Base-by-base conservation (phyloP, 352 stramenopile genomes). In the Phytophthora citricola region DNA sequence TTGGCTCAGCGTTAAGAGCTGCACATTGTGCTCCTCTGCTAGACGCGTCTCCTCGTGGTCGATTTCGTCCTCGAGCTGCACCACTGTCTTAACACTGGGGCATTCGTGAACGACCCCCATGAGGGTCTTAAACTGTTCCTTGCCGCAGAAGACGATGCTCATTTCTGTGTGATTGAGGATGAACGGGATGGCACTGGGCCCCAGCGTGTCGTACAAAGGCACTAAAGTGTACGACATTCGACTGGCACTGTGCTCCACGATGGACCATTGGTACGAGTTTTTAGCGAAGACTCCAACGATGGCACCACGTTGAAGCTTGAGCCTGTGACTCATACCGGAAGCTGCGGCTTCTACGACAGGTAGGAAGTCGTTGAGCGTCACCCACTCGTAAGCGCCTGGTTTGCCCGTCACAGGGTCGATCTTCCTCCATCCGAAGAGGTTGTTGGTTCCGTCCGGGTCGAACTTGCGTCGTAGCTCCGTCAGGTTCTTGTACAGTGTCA, bases 111-210 rank as follows among this genome's bases (percentile, higher is more conserved):
- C 69, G 40, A 71, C 71, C 2, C 61, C 34, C 68, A 92, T 74
- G 24, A 93, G 71, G 32, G 67, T 78, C 50, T 79, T 69, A 54
- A 87, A 76, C 61, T 91, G 82, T 17, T 66, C 53, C 47, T 87
- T 81, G 27, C 65, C 84, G 50, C 81, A 92, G 60, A 93, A 86
- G 29, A 92, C 58, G 20, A 89, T 76, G 14, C 71, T 77, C 81
- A 93, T 87, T 53, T 89, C 74, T 0, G 87, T 90, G 45, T 93
- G 83, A 70, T 91, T 91, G 55, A 91, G 69, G 56, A 95, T 92
- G 62, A 82, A 91, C 41, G 83, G 80, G 47, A 95, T 78, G 27
- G 81, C 78, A 10, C 58, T 69, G 0, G 82, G 66, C 0, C 86
- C 86, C 7, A 94, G 69, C 27, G 86, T 94, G 51, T 94, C 83